phyloP scores from a whole-genome alignment of 176 grass and related monocot genomes.

The Zea mays region DNA sequence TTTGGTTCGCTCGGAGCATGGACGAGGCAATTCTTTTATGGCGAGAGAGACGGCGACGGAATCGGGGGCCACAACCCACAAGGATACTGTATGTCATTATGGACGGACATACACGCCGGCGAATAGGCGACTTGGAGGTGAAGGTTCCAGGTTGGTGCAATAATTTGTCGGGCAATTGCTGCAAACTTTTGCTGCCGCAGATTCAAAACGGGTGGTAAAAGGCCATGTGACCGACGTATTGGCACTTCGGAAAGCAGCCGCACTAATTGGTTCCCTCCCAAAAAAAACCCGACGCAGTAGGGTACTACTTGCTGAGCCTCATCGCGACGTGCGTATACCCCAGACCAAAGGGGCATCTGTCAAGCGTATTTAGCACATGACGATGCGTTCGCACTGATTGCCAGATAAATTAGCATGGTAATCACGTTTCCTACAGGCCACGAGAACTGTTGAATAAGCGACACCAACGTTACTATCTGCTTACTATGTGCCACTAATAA shows the following conservation, averaged over 20 bases:
- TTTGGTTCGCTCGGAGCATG: neutral
- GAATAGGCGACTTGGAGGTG: neutral
- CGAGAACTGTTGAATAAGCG: neutral
- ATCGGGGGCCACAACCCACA: conserved; percentile 8
- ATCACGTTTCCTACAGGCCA: neutral
- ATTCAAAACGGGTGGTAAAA: neutral
- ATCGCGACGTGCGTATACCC: neutral
- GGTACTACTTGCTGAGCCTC: too few relatives aligned
- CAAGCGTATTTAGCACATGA: neutral
- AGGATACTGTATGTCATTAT: neutral
- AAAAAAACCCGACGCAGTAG: neutral
- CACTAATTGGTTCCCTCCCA: neutral
- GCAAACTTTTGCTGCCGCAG: neutral
- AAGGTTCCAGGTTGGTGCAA: conserved; percentile 19
- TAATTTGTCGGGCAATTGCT: neutral
- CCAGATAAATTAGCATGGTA: neutral
- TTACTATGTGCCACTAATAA: neutral
- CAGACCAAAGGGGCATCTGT: neutral
- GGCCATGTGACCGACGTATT: neutral
- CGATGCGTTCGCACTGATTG: neutral
- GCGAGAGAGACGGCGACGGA: conserved; percentile 1
- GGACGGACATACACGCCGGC: neutral
- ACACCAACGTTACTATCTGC: neutral
- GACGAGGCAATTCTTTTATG: conserved; percentile 1
- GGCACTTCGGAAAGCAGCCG: neutral